Percentiles rank a stretch among this genome's conserved stretches.
Evolutionary conservation across 1,139 yeast species (phyloP).

Genomic region (Diutina rugosa): DNA sequence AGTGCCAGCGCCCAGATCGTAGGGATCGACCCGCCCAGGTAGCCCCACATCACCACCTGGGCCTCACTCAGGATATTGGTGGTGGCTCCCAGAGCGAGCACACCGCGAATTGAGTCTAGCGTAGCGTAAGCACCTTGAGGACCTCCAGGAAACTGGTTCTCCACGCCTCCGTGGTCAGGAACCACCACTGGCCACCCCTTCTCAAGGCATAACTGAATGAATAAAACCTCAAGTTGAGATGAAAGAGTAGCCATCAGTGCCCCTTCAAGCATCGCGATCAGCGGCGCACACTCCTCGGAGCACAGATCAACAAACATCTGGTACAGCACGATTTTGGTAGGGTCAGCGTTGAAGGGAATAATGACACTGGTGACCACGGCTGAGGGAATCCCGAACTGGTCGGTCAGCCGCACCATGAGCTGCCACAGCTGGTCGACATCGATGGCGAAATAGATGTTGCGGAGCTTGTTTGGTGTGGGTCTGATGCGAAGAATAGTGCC

Average conservation of each 20-base stretch:
- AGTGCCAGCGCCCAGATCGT: neutral
- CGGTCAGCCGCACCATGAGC: slow-evolving; percentile 15
- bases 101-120: slow-evolving; percentile 8
- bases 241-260: slow-evolving; percentile 4
- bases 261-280: slow-evolving; percentile 6
- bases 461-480: neutral
- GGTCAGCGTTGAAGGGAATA: slow-evolving; percentile 7
- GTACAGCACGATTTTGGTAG: slow-evolving; percentile 5
- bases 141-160: slow-evolving; percentile 6
- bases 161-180: slow-evolving; percentile 8
- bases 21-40: slow-evolving; percentile 6
- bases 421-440: slow-evolving; percentile 1
- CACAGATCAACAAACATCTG: slow-evolving; percentile 7
- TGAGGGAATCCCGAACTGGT: slow-evolving; percentile 17
- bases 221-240: slow-evolving; percentile 5
- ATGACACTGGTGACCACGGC: slow-evolving; percentile 10
- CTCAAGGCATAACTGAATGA: slow-evolving; percentile 4
- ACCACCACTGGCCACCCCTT: slow-evolving; percentile 7
- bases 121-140: slow-evolving; percentile 6
- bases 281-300: slow-evolving; percentile 5
- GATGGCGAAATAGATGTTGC: slow-evolving; percentile 1
- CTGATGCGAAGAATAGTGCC: neutral
- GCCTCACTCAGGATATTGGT: slow-evolving; percentile 8
- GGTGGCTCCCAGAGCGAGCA: slow-evolving; percentile 5
- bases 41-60: slow-evolving; percentile 11